Percentiles rank a stretch among this genome's conserved stretches.
These are phyloP conservation scores for Lentinula sp. DNA, from an alignment of 768 basidiomycete genomes.

Conservation along the genomic window DNA sequence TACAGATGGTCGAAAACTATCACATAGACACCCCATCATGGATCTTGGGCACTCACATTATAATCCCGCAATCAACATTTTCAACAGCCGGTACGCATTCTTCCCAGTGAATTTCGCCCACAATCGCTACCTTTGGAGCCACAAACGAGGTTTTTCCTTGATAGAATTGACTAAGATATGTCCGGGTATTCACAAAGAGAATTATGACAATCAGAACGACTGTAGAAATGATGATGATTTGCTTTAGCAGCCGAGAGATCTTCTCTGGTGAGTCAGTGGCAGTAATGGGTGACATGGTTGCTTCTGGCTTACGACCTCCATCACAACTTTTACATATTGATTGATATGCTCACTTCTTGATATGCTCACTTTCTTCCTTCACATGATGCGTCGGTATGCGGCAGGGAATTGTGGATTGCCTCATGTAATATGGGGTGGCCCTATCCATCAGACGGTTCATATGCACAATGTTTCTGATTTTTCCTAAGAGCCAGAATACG, in stretches of 20 bases:
- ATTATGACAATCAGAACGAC: not conserved
- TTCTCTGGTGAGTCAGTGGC: not conserved
- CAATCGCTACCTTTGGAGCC: not conserved
- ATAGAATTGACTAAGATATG: not conserved
- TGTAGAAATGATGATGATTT: not conserved
- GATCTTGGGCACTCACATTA: not conserved
- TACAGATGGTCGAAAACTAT: not conserved
- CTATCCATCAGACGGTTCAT: no score
- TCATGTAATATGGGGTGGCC: no score
- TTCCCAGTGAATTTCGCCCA: not conserved
- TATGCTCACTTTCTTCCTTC: no score
- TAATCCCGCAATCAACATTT: constrained; percentile 1
- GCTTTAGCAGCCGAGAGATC: not conserved
- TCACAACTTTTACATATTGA: no score
- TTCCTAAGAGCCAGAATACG: no score
- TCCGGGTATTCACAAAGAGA: not conserved
- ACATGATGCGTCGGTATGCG: no score
- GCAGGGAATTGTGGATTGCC: no score
- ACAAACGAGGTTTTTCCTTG: not conserved
- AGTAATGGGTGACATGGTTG: not conserved
- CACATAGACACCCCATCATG: not conserved
- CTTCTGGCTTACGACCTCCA: no score
- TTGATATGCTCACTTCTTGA: no score
- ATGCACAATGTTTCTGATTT: no score
- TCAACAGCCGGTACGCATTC: constrained; percentile 1